Percentiles rank a stretch among this genome's conserved stretches.
Evolutionary conservation across 768 basidiomycete genomes (phyloP).

Genomic region (Hydnomerulius pinastri): DNA sequence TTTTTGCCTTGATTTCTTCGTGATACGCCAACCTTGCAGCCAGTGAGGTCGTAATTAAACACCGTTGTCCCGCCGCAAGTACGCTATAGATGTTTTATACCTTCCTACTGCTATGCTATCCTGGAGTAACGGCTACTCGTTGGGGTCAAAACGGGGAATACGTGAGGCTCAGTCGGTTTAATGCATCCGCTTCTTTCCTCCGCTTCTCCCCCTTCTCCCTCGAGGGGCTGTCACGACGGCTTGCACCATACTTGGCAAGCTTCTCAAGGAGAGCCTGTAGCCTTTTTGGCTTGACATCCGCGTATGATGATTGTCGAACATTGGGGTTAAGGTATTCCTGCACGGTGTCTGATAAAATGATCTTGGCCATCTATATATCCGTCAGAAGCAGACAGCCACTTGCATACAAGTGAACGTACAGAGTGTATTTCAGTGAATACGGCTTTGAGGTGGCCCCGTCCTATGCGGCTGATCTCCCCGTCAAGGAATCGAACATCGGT

Average conservation of each 20-base stretch:
- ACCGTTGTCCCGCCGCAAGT: conserved; percentile 13
- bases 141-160: conserved; percentile 12
- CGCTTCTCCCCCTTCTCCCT: conserved; percentile 72
- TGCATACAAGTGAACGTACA: conserved; percentile 44
- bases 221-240: conserved; percentile 56
- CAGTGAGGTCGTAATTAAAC: conserved; percentile 4
- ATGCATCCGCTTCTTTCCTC: conserved; percentile 74
- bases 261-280: conserved; percentile 79
- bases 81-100: conserved; percentile 21
- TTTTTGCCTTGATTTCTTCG: conserved; percentile 26
- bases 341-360: conserved; percentile 72
- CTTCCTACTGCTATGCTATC: conserved; percentile 2
- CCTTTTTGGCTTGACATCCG: conserved; percentile 66
- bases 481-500: conserved; percentile 89
- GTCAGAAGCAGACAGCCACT: conserved; percentile 3
- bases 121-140: conserved; percentile 9
- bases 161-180: conserved; percentile 54
- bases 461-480: conserved; percentile 77
- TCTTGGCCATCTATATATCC: conserved; percentile 58
- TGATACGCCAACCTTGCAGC: conserved; percentile 5
- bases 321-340: conserved; percentile 78
- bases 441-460: conserved; percentile 64
- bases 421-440: conserved; percentile 80
- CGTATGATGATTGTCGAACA: conserved; percentile 66
- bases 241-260: conserved; percentile 65